These are phyloP conservation scores for Glycine soja DNA, from an alignment of 306 rosid species.

Conservation along the genomic window DNA sequence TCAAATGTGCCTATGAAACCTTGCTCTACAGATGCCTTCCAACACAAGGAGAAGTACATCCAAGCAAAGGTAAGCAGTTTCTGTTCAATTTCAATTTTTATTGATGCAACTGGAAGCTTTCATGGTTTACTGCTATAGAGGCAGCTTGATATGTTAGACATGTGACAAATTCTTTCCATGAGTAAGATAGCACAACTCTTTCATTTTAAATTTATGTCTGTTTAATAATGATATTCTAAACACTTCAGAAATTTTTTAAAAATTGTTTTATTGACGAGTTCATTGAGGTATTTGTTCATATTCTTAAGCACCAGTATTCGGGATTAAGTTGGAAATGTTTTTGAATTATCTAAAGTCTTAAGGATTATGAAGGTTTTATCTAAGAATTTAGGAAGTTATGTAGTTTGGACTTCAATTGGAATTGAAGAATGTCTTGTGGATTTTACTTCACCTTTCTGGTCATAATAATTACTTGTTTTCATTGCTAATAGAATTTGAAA, in stretches of 20 bases:
- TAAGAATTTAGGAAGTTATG: constrained; percentile 16
- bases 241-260: neutral
- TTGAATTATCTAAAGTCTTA: constrained; percentile 21
- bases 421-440: constrained; percentile 24
- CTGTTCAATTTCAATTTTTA: constrained; percentile 21
- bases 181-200: constrained; percentile 15
- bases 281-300: constrained; percentile 5
- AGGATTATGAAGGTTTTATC: constrained; percentile 14
- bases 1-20: constrained; percentile 69
- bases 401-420: constrained; percentile 37
- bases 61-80: constrained; percentile 78
- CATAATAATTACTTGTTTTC: constrained; percentile 15
- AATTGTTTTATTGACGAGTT: neutral
- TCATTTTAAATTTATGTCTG: constrained; percentile 16
- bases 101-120: constrained; percentile 11
- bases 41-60: constrained; percentile 80
- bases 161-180: constrained; percentile 26
- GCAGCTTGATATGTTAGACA: constrained; percentile 34
- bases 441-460: constrained; percentile 6
- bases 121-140: constrained; percentile 20
- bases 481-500: constrained; percentile 24
- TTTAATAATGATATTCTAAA: constrained; percentile 12
- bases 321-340: constrained; percentile 30
- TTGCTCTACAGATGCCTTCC: constrained; percentile 64
- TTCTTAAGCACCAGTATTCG: constrained; percentile 28